These are phyloP conservation scores for Trifolium pratense DNA, from an alignment of 306 rosid genomes.

Conservation along the genomic window DNA sequence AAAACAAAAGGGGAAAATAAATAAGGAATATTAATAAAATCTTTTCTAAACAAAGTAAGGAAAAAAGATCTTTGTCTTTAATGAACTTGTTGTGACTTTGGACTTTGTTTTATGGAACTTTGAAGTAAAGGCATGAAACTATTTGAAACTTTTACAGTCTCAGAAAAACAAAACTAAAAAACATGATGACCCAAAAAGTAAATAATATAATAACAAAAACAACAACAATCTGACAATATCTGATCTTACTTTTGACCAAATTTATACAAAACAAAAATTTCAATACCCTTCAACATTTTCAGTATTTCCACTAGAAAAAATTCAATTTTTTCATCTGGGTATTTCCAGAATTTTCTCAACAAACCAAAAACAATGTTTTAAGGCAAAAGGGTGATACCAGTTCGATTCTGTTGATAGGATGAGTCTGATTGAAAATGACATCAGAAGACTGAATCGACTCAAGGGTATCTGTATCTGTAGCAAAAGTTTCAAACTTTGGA, in stretches of 20 bases:
- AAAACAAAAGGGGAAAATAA: slow-evolving; percentile 14
- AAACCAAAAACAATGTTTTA: neutral
- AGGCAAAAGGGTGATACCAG: slow-evolving; percentile 52
- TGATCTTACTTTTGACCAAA: slow-evolving; percentile 17
- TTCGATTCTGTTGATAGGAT: slow-evolving; percentile 57
- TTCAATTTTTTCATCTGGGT: slow-evolving; percentile 3
- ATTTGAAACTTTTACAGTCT: neutral
- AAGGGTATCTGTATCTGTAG: slow-evolving; percentile 48
- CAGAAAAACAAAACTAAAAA: slow-evolving; percentile 30
- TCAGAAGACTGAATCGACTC: slow-evolving; percentile 54
- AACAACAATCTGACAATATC: neutral
- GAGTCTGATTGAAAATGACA: slow-evolving; percentile 52
- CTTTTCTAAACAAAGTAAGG: neutral
- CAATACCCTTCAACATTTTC: slow-evolving; percentile 23
- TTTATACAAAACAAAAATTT: slow-evolving; percentile 18
- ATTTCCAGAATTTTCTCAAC: neutral
- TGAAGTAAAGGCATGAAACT: slow-evolving; percentile 9
- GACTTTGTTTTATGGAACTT: slow-evolving; percentile 1
- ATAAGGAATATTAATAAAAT: neutral
- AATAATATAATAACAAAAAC: neutral
- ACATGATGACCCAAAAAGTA: neutral
- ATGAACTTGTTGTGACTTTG: neutral
- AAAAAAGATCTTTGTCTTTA: slow-evolving; percentile 6
- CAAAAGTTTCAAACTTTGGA: slow-evolving; percentile 51
- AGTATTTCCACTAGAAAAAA: neutral